Conservation (phyloP, 129 eudicot genomes). For the Lactuca sativa region DNA sequence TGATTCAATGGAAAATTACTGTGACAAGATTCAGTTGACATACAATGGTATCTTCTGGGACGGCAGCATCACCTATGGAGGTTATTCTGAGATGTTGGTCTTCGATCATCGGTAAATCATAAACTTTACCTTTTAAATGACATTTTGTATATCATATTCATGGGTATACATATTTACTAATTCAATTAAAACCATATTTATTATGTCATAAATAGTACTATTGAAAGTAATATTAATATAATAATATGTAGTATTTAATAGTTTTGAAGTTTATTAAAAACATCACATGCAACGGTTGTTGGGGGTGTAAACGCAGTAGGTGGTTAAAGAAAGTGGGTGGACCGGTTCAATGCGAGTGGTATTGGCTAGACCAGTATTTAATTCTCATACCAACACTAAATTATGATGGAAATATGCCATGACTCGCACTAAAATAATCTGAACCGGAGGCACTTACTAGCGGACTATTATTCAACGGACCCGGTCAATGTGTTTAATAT, state of each 20-base stretch:
- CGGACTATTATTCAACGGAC: neutral
- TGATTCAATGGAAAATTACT: slow-evolving; percentile 58
- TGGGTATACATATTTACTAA: no score
- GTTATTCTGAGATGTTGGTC: slow-evolving; percentile 77
- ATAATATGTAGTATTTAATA: no score
- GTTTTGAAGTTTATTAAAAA: no score
- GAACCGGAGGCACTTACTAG: neutral
- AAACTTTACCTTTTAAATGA: neutral
- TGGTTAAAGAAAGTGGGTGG: neutral
- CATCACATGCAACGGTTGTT: neutral
- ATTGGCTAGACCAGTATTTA: neutral
- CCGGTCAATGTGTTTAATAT: neutral
- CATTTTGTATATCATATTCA: neutral
- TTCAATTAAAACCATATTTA: no score
- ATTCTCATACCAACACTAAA: neutral
- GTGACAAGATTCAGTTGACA: slow-evolving; percentile 62
- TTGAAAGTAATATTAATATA: no score
- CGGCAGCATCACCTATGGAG: slow-evolving; percentile 93
- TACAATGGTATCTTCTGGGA: slow-evolving; percentile 93
- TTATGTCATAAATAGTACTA: no score
- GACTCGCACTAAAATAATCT: neutral
- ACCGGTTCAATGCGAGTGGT: neutral
- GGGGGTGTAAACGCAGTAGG: neutral
- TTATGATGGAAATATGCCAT: neutral
- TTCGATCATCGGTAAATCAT: slow-evolving; percentile 72